Conservation (phyloP, 805 yeast genomes). For the Clavispora santaluciae region DNA sequence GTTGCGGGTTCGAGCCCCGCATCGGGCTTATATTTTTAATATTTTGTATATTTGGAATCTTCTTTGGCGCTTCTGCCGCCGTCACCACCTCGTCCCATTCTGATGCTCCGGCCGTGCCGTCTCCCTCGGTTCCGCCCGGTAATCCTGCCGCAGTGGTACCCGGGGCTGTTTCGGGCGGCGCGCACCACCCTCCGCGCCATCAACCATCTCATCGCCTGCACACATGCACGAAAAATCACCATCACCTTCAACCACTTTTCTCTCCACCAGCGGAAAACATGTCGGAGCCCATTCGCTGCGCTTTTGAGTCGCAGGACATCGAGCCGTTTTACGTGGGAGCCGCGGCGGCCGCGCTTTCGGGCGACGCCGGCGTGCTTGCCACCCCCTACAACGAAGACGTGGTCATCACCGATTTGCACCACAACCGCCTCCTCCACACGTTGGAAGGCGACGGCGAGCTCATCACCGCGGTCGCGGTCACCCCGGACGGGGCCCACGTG, state of each 20-base stretch:
- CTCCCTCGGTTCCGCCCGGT: too few relatives aligned
- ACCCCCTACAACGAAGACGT: constrained; percentile 79
- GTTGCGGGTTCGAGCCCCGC: constrained; percentile 21
- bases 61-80: too few relatives aligned
- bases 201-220: constrained; percentile 18
- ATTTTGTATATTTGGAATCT: too few relatives aligned
- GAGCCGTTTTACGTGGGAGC: constrained; percentile 89
- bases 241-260: background rate
- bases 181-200: background rate
- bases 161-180: background rate
- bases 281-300: constrained; percentile 16
- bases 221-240: background rate
- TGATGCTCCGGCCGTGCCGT: too few relatives aligned
- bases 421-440: constrained; percentile 53
- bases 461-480: constrained; percentile 66
- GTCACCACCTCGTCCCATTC: too few relatives aligned
- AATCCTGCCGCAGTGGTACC: too few relatives aligned
- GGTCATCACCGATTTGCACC: constrained; percentile 57
- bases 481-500: constrained; percentile 69
- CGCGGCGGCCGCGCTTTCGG: constrained; percentile 63
- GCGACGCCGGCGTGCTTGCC: constrained; percentile 61
- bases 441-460: constrained; percentile 83
- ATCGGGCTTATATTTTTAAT: constrained; percentile 16
- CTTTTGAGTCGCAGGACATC: constrained; percentile 33
- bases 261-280: constrained; percentile 1